Base-by-base conservation (phyloP, 1,139 yeast genomes). In the Taphrina betulina region DNA sequence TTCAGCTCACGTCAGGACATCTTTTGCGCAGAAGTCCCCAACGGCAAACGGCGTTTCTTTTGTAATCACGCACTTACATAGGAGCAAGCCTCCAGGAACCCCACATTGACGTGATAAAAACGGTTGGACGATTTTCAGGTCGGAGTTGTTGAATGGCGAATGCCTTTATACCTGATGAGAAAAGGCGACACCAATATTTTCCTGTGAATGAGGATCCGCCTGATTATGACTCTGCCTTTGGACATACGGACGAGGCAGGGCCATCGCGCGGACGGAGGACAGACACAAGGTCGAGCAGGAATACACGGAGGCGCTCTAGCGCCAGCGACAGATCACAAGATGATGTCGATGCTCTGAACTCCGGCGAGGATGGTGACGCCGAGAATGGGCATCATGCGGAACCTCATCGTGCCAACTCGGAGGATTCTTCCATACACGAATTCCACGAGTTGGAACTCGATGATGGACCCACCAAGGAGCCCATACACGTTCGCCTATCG, bases 121-220 rank as follows among this genome's bases (percentile, higher is more conserved):
- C n/a, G n/a, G n/a, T n/a, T n/a, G n/a, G n/a, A n/a, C n/a, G n/a
- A n/a, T n/a, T n/a, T n/a, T n/a, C n/a, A n/a, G n/a, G n/a, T n/a
- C n/a, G n/a, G n/a, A n/a, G n/a, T n/a, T n/a, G n/a, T n/a, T 26
- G 31, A 7, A 43, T 43, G 48, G 29, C 48, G 5, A 43, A 43
- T 19, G 48, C 46, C 20, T 50, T 50, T 19, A 35, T 42, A 17
- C 46, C 46, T 19, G 54, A 50, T 19, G 54, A 50, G n/a, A 50
- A 50, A 46, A 33, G 54, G 40, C 54, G 54, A 23, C 54, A 50
- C 23, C 54, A 50, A 26, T 50, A 38, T 19, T 12, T 50, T 5
- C 54, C 54, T 10, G 36, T 50, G 8, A 42, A 50, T 19, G 54
- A 50, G 24, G 54, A 41, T 4, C 54, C 54, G 12, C 54, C 54